These are phyloP conservation scores for Apiotrichum siamense DNA, from an alignment of 1,284 basidiomycete species.

Conservation along the genomic window DNA sequence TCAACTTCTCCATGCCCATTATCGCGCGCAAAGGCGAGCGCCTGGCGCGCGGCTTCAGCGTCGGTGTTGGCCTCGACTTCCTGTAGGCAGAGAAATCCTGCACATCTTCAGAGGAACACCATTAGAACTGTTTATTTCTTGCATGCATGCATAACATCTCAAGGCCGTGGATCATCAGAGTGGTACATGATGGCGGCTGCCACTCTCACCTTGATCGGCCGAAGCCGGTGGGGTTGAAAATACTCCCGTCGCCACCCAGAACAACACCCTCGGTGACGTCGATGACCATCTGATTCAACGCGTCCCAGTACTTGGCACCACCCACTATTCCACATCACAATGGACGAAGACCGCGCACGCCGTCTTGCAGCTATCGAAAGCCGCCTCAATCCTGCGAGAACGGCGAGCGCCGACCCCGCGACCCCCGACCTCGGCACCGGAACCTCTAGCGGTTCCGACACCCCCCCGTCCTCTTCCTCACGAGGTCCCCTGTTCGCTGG, in stretches of 20 bases:
- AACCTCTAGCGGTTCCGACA: background rate
- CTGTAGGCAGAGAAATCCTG: conserved; percentile 29
- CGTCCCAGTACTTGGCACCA: too few species aligned
- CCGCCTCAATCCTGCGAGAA: conserved; percentile 15
- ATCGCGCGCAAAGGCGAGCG: conserved; percentile 71
- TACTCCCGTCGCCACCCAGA: background rate
- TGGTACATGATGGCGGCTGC: too few species aligned
- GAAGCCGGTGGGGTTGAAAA: too few species aligned
- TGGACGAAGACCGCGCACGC: conserved; percentile 9
- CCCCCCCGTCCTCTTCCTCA: too few species aligned
- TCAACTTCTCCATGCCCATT: conserved; percentile 88
- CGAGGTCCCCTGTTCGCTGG: background rate
- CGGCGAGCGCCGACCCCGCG: background rate
- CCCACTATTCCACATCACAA: background rate
- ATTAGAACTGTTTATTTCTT: too few species aligned
- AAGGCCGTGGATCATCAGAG: too few species aligned
- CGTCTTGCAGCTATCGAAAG: conserved; percentile 37
- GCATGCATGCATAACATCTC: background rate
- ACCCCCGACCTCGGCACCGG: background rate
- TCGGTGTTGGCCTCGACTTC: conserved; percentile 86
- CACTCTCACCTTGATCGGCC: too few species aligned
- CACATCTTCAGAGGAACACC: background rate
- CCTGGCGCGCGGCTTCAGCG: conserved; percentile 71
- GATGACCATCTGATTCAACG: conserved; percentile 3
- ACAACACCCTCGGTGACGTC: background rate